These are phyloP conservation scores for Ammopiptanthus mongolicus DNA, from an alignment of 306 rosid species.

Conservation along the genomic window DNA sequence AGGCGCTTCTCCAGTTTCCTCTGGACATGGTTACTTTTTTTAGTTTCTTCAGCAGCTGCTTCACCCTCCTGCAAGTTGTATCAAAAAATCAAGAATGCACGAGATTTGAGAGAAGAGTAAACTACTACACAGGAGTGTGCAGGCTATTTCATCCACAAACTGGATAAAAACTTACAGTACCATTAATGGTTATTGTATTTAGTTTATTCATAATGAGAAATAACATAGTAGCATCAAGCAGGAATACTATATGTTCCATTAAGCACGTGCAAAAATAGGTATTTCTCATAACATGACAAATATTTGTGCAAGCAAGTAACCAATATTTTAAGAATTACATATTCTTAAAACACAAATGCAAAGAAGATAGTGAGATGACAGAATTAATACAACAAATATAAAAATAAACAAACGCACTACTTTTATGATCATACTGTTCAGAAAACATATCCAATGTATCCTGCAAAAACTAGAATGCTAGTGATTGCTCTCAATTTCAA, in stretches of 20 bases:
- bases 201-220: neutral
- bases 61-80: conserved; percentile 35
- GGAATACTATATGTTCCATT: neutral
- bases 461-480: neutral
- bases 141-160: neutral
- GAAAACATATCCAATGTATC: neutral
- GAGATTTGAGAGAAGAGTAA: neutral
- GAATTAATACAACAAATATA: neutral
- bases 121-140: neutral
- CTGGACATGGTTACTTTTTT: conserved; percentile 43
- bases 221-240: neutral
- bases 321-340: neutral
- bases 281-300: neutral
- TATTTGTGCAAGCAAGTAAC: neutral
- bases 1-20: conserved; percentile 43
- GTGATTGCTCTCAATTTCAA: neutral
- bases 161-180: neutral
- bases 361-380: neutral
- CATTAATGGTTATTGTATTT: neutral
- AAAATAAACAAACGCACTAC: neutral
- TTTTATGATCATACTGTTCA: neutral
- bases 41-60: conserved; percentile 29
- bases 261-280: neutral
- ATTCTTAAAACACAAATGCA: neutral
- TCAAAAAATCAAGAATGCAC: neutral